A percentile compares a stretch with the other conserved stretches of the same genome.
phyloP scores from a whole-genome alignment of 2,329 filamentous ascomycete genomes.

The Epichloe gansuensis region DNA sequence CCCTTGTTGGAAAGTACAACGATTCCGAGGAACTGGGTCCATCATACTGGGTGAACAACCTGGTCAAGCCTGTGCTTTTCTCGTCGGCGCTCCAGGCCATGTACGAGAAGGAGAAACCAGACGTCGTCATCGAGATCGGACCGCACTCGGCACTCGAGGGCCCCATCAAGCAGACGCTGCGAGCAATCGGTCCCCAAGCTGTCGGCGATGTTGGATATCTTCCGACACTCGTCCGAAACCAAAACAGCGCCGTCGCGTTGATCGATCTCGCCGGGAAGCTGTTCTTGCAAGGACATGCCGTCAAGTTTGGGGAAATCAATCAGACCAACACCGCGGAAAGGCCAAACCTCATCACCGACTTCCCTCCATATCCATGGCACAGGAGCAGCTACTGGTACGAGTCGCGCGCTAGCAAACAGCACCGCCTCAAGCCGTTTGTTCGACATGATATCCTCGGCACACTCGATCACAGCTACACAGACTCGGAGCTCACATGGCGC shows the following conservation, averaged over 20 bases:
- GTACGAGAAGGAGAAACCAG: slow-evolving; percentile 14
- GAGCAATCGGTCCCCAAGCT: slow-evolving; percentile 27
- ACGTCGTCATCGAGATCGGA: slow-evolving; percentile 29
- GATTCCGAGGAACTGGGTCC: slow-evolving; percentile 23
- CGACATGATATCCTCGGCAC: slow-evolving; percentile 35
- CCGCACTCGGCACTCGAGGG: slow-evolving; percentile 37
- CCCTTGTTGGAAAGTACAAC: slow-evolving; percentile 26
- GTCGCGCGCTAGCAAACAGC: slow-evolving; percentile 27
- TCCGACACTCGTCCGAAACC: slow-evolving; percentile 36
- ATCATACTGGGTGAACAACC: slow-evolving; percentile 33
- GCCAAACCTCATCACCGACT: slow-evolving; percentile 24
- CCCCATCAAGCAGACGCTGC: slow-evolving; percentile 37
- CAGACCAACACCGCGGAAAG: slow-evolving; percentile 13
- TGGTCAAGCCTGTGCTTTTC: slow-evolving; percentile 30
- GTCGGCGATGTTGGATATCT: slow-evolving; percentile 28
- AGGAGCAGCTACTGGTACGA: slow-evolving; percentile 36
- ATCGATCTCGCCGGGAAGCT: slow-evolving; percentile 31
- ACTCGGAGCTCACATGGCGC: slow-evolving; percentile 34
- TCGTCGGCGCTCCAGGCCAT: slow-evolving; percentile 22
- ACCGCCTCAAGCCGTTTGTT: slow-evolving; percentile 26
- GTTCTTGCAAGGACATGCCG: slow-evolving; percentile 29
- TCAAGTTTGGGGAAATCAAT: slow-evolving; percentile 35
- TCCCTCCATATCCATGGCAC: slow-evolving; percentile 36
- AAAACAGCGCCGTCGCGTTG: slow-evolving; percentile 32
- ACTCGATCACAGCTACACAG: slow-evolving; percentile 29